These are phyloP conservation scores for Rostrohypoxylon terebratum DNA, from an alignment of 495 filamentous ascomycete species.

Conservation along the genomic window DNA sequence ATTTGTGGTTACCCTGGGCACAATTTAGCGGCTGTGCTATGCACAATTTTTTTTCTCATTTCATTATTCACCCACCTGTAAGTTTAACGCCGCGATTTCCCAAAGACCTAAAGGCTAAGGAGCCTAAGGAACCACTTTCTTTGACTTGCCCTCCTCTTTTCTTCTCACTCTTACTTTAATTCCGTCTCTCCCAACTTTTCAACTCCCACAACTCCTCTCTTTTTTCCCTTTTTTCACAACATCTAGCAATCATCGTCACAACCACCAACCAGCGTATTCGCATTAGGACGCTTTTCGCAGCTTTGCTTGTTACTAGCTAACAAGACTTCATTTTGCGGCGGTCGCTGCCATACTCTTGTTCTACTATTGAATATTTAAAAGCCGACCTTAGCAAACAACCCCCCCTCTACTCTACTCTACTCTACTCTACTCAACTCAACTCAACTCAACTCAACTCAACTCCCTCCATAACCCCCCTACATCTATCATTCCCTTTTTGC, in stretches of 20 bases:
- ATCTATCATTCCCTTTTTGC: background rate
- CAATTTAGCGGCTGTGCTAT: conserved; percentile 12
- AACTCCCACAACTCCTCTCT: conserved; percentile 26
- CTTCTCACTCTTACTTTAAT: conserved; percentile 22
- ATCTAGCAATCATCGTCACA: background rate
- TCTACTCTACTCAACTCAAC: background rate
- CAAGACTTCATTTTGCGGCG: conserved; percentile 28
- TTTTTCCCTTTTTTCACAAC: conserved; percentile 14
- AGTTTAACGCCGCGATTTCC: conserved; percentile 27
- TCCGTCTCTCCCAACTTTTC: conserved; percentile 18
- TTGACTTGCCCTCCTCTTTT: conserved; percentile 42
- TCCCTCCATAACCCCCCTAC: background rate
- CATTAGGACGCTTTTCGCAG: conserved; percentile 7
- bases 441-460: background rate
- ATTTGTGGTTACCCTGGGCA: background rate
- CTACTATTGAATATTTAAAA: conserved; percentile 20
- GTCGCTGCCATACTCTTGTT: conserved; percentile 17
- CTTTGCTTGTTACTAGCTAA: conserved; percentile 28
- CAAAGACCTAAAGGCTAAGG: conserved; percentile 2
- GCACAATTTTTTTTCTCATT: conserved; percentile 31
- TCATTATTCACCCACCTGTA: conserved; percentile 4
- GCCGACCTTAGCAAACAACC: conserved; percentile 4
- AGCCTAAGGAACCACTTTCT: conserved; percentile 23
- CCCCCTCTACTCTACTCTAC: background rate
- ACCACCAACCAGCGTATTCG: conserved; percentile 20